These are phyloP conservation scores for Pleurotus tuoliensis DNA, from an alignment of 768 basidiomycete genomes.

Conservation along the genomic window DNA sequence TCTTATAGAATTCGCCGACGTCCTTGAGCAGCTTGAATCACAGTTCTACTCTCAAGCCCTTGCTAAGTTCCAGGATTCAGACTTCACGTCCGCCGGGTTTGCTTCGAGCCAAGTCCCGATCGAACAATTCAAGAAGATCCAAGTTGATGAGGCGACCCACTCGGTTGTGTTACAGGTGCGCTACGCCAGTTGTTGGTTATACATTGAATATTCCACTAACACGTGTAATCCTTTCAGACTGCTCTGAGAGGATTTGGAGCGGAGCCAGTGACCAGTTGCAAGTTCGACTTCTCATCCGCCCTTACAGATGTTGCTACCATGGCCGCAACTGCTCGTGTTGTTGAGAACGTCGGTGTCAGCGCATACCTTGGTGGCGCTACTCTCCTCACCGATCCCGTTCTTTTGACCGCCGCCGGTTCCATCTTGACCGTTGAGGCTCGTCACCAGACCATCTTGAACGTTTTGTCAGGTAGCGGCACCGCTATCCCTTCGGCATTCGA, in stretches of 20 bases:
- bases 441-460: conserved; percentile 74
- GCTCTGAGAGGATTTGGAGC: conserved; percentile 53
- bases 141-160: conserved; percentile 61
- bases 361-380: conserved; percentile 76
- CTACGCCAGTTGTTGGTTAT: not conserved
- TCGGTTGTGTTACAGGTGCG: conserved; percentile 46
- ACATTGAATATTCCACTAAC: not conserved
- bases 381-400: conserved; percentile 53
- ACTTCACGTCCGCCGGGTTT: conserved; percentile 68
- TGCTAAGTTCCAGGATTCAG: conserved; percentile 55
- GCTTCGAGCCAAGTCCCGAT: conserved; percentile 46
- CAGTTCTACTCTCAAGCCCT: conserved; percentile 67
- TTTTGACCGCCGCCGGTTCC: conserved; percentile 64
- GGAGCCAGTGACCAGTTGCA: conserved; percentile 51
- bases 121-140: conserved; percentile 59
- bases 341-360: conserved; percentile 72
- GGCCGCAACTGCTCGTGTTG: conserved; percentile 65
- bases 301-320: conserved; percentile 66
- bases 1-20: conserved; percentile 64
- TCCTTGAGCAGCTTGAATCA: conserved; percentile 71
- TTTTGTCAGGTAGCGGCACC: conserved; percentile 53
- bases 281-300: conserved; percentile 62
- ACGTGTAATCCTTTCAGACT: conserved; percentile 23
- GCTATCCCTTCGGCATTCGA: conserved; percentile 72
- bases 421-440: conserved; percentile 83